Base-by-base conservation (phyloP, 2,329 filamentous ascomycete genomes). In the Parasarocladium wereldwijsianum region DNA sequence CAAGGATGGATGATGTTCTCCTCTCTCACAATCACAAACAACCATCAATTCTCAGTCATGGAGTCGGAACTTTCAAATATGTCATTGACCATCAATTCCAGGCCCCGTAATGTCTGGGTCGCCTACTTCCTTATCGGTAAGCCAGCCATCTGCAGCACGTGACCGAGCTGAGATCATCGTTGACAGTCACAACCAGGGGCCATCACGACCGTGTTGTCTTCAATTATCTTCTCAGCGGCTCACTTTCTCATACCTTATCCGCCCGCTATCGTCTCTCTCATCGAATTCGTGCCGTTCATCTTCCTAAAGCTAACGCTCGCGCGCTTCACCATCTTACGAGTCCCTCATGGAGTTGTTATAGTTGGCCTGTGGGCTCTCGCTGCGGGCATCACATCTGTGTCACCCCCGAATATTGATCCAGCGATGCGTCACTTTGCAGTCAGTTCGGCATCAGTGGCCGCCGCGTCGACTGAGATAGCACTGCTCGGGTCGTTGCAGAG, bases 161-260 rank as follows among this genome's bases (percentile, higher is more conserved):
- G n/a, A n/a, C n/a, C n/a, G n/a, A n/a, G n/a, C n/a, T n/a, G n/a
- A n/a, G n/a, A 14, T 14, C 19, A 9, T 9, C 27, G 5, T 22
- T 10, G 15, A 5, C 8, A n/a, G n/a, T 21, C 8, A 21, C 19
- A 21, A 21, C 19, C 29, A 54, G 51, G 47, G 28, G 36, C 53
- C 31, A 39, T 40, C 29, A 52, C 47, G 29, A 41, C 38, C 7
- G 25, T 50, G 20, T 38, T 53, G 4, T 42, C 49, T 0, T 45
- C 41, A 29, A 41, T 51, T 24, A 42, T 50, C 20, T 44, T 46
- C 32, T 43, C 48, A 5, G 41, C 45, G 29, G 49, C 49, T 33
- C 54, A 54, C 25, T 47, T 54, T 36, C 48, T 51, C 27, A 43
- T 53, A 27, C 49, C 50, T 0, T 53, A 47, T 25, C 42, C 50